Percentiles rank a stretch among this genome's conserved stretches.
These are phyloP conservation scores for Inonotus obliquus DNA, from an alignment of 1,284 basidiomycete species.

Conservation along the genomic window DNA sequence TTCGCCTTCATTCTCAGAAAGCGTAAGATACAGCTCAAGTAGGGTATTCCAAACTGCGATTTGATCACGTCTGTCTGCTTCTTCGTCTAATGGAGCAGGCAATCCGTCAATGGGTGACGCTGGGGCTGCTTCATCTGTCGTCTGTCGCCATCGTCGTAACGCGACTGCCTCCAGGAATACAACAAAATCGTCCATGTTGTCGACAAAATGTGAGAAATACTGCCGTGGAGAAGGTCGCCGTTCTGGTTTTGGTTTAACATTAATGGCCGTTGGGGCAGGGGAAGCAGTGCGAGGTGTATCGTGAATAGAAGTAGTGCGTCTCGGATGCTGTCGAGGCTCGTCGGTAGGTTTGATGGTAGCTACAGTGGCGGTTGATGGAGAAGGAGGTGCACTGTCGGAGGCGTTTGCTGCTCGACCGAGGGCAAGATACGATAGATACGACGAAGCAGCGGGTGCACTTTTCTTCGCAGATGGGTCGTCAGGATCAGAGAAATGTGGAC, in stretches of 20 bases:
- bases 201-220: constrained; percentile 94
- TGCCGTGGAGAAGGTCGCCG: constrained; percentile 77
- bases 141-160: constrained; percentile 75
- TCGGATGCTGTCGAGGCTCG: constrained; percentile 25
- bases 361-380: constrained; percentile 48
- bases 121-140: constrained; percentile 39
- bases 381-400: constrained; percentile 36
- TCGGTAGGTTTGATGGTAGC: constrained; percentile 43
- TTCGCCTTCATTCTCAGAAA: constrained; percentile 29
- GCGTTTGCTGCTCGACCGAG: constrained; percentile 50
- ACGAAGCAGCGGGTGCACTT: constrained; percentile 38
- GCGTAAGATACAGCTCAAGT: constrained; percentile 85
- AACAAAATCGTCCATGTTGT: constrained; percentile 81
- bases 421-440: constrained; percentile 76
- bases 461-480: constrained; percentile 31
- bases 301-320: constrained; percentile 22
- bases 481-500: constrained; percentile 39
- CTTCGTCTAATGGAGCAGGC: constrained; percentile 38
- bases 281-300: constrained; percentile 28
- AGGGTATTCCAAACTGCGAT: constrained; percentile 94
- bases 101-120: constrained; percentile 20
- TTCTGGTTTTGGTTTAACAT: constrained; percentile 20
- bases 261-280: constrained; percentile 21
- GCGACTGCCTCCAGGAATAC: constrained; percentile 90
- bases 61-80: constrained; percentile 66